These are phyloP conservation scores for Ambrosia trifida DNA, from an alignment of 129 eudicot genomes.

Conservation along the genomic window DNA sequence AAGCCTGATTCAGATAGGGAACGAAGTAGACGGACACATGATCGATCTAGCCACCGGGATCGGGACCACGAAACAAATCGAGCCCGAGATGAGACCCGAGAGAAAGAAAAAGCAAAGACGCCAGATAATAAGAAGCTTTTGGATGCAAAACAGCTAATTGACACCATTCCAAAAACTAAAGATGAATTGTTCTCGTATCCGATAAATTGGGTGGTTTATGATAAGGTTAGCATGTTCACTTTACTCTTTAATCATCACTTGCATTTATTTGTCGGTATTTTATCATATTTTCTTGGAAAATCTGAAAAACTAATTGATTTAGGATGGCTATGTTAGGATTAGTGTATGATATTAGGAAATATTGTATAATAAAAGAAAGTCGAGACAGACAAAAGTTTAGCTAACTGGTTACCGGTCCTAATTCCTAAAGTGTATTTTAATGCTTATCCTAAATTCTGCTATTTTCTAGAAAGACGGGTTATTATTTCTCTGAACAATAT, in stretches of 20 bases:
- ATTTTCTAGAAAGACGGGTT: neutral
- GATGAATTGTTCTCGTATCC: conserved; percentile 87
- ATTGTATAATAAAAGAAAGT: neutral
- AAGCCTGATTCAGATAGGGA: conserved; percentile 69
- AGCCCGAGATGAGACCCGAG: conserved; percentile 55
- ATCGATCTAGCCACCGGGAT: conserved; percentile 60
- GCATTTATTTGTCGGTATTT: neutral
- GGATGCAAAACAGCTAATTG: conserved; percentile 92
- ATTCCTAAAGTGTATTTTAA: neutral
- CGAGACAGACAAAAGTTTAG: neutral
- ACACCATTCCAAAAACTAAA: conserved; percentile 93
- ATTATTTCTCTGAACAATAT: neutral
- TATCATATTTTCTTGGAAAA: neutral
- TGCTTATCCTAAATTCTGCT: neutral
- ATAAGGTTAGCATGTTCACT: conserved; percentile 48
- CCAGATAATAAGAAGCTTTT: conserved; percentile 71
- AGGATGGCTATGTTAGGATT: neutral
- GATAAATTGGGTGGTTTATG: conserved; percentile 81
- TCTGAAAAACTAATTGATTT: neutral
- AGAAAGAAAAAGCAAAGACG: conserved; percentile 59
- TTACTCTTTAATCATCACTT: neutral
- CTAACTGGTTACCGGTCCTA: neutral
- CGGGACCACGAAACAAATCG: conserved; percentile 50
- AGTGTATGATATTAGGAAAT: neutral
- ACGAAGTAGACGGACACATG: conserved; percentile 63